phyloP scores from a whole-genome alignment of 495 filamentous ascomycete genomes.

The Aspergillus egyptiacus region DNA sequence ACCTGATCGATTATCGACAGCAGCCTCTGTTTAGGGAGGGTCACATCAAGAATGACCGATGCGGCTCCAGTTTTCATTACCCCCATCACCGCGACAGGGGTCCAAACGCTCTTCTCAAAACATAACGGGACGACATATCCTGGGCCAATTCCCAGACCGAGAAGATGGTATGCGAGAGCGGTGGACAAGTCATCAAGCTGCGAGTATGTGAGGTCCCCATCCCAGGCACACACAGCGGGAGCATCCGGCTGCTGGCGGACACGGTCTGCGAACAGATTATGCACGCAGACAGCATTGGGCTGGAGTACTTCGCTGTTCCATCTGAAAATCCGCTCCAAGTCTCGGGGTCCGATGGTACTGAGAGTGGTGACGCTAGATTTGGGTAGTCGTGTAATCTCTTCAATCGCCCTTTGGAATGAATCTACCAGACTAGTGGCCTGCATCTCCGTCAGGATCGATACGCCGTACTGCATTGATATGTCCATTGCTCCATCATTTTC shows the following conservation, averaged over 20 bases:
- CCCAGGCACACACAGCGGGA: not conserved
- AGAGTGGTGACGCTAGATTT: too few species aligned
- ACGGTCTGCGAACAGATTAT: not conserved
- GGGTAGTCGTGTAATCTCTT: too few species aligned
- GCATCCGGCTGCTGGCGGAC: not conserved
- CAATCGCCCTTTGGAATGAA: not conserved
- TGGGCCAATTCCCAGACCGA: not conserved
- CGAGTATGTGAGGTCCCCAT: not conserved
- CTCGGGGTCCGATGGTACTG: too few species aligned
- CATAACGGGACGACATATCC: not conserved
- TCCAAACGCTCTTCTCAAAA: not conserved
- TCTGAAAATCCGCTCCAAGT: too few species aligned
- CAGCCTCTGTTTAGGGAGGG: not conserved
- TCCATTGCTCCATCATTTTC: too few species aligned
- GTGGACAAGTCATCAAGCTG: not conserved
- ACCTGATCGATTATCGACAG: too few species aligned
- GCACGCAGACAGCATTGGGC: conserved; percentile 16
- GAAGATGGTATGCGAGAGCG: not conserved
- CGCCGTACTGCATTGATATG: too few species aligned
- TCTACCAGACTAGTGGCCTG: too few species aligned
- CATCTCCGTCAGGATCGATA: too few species aligned
- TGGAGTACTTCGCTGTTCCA: conserved; percentile 16
- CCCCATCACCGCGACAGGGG: not conserved
- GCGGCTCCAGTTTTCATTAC: not conserved
- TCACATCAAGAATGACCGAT: not conserved